Base-by-base conservation (phyloP, 441 rosid species). In the Pelargonium australe region DNA sequence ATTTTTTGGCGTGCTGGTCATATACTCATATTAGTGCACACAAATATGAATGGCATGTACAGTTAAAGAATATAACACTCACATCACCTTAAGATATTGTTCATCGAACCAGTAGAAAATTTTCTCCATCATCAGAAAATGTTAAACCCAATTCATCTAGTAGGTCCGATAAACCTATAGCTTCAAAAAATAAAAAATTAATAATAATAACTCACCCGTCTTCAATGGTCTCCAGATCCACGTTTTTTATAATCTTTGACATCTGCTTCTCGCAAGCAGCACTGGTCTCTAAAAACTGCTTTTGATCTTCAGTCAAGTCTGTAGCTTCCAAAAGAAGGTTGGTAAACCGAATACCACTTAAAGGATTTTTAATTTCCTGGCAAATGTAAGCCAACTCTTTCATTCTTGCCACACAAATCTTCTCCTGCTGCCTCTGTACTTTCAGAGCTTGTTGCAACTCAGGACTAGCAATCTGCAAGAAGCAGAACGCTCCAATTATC, bases 401-500 rank as follows among this genome's bases (percentile, higher is more conserved):
- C 68, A 81, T 73, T 75, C 90, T 71, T 72, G 76, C 79, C 19
- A 80, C 76, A 0, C 85, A 89, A 31, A 84, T 85, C 76, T 85
- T 84, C 78, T 89, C 94, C 19, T 96, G 85, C 60, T 86, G 74
- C 80, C 69, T 78, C 80, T 89, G 92, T 69, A 87, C 85, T 78
- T 83, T 86, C 76, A 89, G 75, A 47, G 96, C 78, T 44, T 63
- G 75, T 53, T 72, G 62, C 51, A 14, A 43, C 31, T 73, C 80
- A 20, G 87, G 88, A 72, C 97, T 82, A 65, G 69, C 76, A 25
- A 82, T 68, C 80, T 83, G 92, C 86, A 92, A 73, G 86, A 92
- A 92, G 93, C 89, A 92, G 82, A 90, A 86, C 73, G 93, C 86
- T 63, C 96, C 85, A 23, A 85, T 69, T 10, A 85, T 72, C 25